phyloP scores from a whole-genome alignment of 2,329 filamentous ascomycete species.

The Aspergillus fijiensis region DNA sequence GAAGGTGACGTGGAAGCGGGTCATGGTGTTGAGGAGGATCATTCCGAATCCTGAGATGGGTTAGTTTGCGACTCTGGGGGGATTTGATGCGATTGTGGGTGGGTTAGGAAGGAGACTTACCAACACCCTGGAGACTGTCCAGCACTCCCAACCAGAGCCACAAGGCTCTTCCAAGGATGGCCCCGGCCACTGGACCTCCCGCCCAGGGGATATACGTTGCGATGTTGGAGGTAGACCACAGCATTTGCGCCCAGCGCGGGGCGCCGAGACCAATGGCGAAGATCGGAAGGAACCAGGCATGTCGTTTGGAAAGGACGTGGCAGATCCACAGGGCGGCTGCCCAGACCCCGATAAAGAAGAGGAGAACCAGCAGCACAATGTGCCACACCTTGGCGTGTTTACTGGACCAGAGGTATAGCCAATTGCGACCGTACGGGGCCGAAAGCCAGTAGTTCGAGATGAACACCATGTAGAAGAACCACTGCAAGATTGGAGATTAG shows the following conservation, averaged over 20 bases:
- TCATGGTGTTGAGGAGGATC: slow-evolving; percentile 64
- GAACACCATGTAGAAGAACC: slow-evolving; percentile 60
- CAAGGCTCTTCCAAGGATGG: slow-evolving; percentile 55
- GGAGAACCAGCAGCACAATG: slow-evolving; percentile 52
- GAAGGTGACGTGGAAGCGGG: slow-evolving; percentile 50
- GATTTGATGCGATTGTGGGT: neutral
- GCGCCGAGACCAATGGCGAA: slow-evolving; percentile 64
- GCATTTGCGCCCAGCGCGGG: slow-evolving; percentile 65
- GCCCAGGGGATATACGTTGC: slow-evolving; percentile 64
- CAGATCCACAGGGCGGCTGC: slow-evolving; percentile 46
- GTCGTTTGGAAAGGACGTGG: slow-evolving; percentile 55
- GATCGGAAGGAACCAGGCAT: slow-evolving; percentile 65
- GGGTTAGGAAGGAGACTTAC: neutral
- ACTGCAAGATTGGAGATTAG: slow-evolving; percentile 57
- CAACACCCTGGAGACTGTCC: slow-evolving; percentile 62
- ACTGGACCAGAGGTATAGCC: slow-evolving; percentile 60
- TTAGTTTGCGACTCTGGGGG: neutral
- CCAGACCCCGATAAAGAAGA: slow-evolving; percentile 58
- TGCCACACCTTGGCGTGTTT: slow-evolving; percentile 56
- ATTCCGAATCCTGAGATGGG: slow-evolving; percentile 58
- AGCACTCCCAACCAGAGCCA: slow-evolving; percentile 68
- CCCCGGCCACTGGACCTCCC: slow-evolving; percentile 52
- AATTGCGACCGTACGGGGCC: slow-evolving; percentile 64
- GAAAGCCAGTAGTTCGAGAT: slow-evolving; percentile 67
- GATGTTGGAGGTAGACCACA: slow-evolving; percentile 61